A percentile compares a stretch with the other conserved stretches of the same genome.
Conservation (phyloP, 345 rosid genomes). For the Citrus sp. region DNA sequence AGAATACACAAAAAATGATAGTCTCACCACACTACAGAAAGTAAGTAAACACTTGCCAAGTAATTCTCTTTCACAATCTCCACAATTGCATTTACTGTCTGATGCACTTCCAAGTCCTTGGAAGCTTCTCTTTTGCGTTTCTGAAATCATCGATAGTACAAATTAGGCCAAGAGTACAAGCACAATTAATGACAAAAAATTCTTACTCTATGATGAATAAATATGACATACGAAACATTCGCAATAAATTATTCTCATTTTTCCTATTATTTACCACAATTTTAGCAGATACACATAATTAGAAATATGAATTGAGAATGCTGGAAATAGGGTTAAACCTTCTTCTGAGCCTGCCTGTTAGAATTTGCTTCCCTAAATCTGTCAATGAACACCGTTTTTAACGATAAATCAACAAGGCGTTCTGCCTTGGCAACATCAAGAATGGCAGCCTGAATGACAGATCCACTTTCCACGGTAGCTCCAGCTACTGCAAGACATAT, state of each 20-base stretch:
- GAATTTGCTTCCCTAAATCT: slow-evolving; percentile 38
- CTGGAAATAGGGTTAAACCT: slow-evolving; percentile 41
- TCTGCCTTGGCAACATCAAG: slow-evolving; percentile 83
- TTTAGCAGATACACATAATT: neutral
- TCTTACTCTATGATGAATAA: neutral
- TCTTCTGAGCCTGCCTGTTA: slow-evolving; percentile 37
- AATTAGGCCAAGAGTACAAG: slow-evolving; percentile 14
- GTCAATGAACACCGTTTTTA: slow-evolving; percentile 62
- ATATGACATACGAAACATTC: neutral
- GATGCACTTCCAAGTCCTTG: slow-evolving; percentile 69
- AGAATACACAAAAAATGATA: slow-evolving; percentile 25
- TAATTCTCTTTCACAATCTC: slow-evolving; percentile 97
- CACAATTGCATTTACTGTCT: slow-evolving; percentile 68
- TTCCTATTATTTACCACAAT: neutral
- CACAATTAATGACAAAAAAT: neutral
- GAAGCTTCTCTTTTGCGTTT: slow-evolving; percentile 67
- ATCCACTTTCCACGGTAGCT: slow-evolving; percentile 47
- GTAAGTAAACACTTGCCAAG: slow-evolving; percentile 53
- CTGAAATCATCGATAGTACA: slow-evolving; percentile 31
- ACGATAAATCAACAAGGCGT: slow-evolving; percentile 79
- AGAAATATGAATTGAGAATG: slow-evolving; percentile 3
- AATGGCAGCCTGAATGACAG: slow-evolving; percentile 65
- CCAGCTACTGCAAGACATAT: slow-evolving; percentile 58
- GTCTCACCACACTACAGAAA: slow-evolving; percentile 7
- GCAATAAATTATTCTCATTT: neutral